Percentiles rank a stretch among this genome's conserved stretches.
Conservation (phyloP, 768 basidiomycete species). For the Amanita rubescens region DNA sequence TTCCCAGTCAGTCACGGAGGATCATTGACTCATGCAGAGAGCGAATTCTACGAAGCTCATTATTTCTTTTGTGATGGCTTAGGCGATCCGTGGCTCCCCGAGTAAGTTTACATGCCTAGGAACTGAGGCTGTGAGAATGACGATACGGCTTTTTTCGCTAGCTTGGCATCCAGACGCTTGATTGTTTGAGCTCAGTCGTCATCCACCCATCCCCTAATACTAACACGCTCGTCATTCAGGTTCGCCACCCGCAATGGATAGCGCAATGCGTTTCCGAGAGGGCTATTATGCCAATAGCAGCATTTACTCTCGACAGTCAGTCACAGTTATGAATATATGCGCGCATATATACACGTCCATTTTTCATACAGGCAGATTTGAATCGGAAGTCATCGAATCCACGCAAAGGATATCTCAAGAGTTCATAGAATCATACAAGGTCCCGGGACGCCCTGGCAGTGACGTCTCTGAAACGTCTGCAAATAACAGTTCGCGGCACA, state of each 20-base stretch:
- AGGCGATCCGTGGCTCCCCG: conserved; percentile 29
- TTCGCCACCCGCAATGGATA: conserved; percentile 32
- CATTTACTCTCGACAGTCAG: conserved; percentile 30
- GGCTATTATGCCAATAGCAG: conserved; percentile 29
- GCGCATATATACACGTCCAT: background rate
- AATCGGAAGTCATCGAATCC: background rate
- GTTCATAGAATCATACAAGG: background rate
- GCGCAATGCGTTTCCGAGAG: conserved; percentile 23
- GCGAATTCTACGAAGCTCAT: conserved; percentile 26
- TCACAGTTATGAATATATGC: background rate
- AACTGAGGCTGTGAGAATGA: too few relatives aligned
- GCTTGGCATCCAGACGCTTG: conserved; percentile 3
- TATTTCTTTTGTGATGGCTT: conserved; percentile 31
- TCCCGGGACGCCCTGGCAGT: too few relatives aligned
- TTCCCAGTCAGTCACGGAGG: conserved; percentile 28
- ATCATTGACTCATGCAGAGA: conserved; percentile 23
- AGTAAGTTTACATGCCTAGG: conserved; percentile 17
- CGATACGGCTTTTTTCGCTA: background rate
- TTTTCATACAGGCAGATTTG: background rate
- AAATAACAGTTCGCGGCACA: too few relatives aligned
- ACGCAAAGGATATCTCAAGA: background rate
- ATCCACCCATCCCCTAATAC: background rate
- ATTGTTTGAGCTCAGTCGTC: background rate
- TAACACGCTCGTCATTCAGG: conserved; percentile 11
- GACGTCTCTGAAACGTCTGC: too few relatives aligned